Evolutionary conservation across 2,329 filamentous ascomycete genomes (phyloP).

Genomic region (Fusarium compactum): DNA sequence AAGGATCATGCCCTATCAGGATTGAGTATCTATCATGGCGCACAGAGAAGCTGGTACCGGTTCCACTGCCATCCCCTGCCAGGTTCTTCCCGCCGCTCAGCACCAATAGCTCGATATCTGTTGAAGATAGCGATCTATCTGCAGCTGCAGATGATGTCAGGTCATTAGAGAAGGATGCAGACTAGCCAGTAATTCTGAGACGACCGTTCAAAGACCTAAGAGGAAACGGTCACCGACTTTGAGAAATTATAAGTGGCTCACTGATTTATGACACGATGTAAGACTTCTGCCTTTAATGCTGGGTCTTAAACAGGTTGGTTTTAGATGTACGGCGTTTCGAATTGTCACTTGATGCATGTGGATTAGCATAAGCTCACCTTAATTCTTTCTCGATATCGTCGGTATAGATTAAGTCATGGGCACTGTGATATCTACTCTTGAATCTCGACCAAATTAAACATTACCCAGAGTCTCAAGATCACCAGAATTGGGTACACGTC

Average conservation of each 20-base stretch:
- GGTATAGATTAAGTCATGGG: neutral
- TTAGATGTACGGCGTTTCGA: neutral
- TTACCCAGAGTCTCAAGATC: neutral
- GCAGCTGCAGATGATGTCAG: neutral
- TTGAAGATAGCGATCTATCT: neutral
- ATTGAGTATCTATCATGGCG: constrained; percentile 56
- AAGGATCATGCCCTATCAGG: constrained; percentile 43
- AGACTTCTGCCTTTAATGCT: neutral
- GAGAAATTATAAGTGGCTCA: too few relatives aligned
- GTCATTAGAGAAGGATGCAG: neutral
- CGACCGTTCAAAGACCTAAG: too few relatives aligned
- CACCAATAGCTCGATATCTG: neutral
- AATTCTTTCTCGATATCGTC: neutral
- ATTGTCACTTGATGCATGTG: neutral
- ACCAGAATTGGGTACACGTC: neutral
- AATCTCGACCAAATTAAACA: neutral
- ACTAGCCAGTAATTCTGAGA: neutral
- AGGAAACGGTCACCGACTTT: too few relatives aligned
- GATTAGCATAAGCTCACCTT: too few relatives aligned
- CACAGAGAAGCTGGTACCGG: neutral
- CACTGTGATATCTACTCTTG: neutral
- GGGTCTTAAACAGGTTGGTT: neutral
- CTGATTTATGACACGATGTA: too few relatives aligned
- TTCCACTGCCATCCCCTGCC: neutral
- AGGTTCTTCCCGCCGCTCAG: neutral